Evolutionary conservation across 2,329 filamentous ascomycete species (phyloP).

Genomic region (Kalmusia sp.): DNA sequence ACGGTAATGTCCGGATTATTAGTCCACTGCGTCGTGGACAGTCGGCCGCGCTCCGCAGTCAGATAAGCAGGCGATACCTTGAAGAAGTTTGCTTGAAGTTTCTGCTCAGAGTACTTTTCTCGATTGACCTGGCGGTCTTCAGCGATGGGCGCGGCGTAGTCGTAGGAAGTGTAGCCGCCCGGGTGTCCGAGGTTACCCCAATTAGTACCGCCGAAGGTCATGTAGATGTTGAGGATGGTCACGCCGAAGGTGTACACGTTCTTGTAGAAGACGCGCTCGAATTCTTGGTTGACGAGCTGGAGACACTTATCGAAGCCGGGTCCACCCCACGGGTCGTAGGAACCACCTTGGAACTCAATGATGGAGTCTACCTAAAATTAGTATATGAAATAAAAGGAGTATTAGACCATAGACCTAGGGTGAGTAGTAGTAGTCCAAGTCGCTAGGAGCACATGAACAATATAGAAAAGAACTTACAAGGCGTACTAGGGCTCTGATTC

Average conservation of each 20-base stretch:
- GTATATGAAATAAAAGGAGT: no score
- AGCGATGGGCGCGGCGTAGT: slow-evolving; percentile 68
- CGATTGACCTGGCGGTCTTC: slow-evolving; percentile 73
- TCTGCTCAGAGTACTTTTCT: slow-evolving; percentile 82
- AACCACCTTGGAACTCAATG: slow-evolving; percentile 73
- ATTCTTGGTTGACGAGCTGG: slow-evolving; percentile 72
- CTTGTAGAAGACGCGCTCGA: slow-evolving; percentile 81
- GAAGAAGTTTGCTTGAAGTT: slow-evolving; percentile 77
- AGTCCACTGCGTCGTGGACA: slow-evolving; percentile 38
- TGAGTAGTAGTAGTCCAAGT: no score
- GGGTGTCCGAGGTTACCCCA: slow-evolving; percentile 75
- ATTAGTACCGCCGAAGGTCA: slow-evolving; percentile 82
- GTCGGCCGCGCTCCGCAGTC: slow-evolving; percentile 50
- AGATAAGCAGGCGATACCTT: slow-evolving; percentile 76
- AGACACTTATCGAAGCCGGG: slow-evolving; percentile 72
- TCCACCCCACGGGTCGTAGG: slow-evolving; percentile 79
- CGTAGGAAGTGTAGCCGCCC: slow-evolving; percentile 64
- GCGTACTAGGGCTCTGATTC: slow-evolving; percentile 68
- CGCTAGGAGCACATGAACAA: no score
- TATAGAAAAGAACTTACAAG: no score
- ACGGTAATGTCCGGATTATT: slow-evolving; percentile 60
- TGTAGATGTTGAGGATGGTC: slow-evolving; percentile 76
- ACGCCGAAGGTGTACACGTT: slow-evolving; percentile 72
- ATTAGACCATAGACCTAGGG: no score
- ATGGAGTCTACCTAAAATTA: no score